Evolutionary conservation across 2,329 filamentous ascomycete species (phyloP).

Genomic region (Fonsecaea nubica): DNA sequence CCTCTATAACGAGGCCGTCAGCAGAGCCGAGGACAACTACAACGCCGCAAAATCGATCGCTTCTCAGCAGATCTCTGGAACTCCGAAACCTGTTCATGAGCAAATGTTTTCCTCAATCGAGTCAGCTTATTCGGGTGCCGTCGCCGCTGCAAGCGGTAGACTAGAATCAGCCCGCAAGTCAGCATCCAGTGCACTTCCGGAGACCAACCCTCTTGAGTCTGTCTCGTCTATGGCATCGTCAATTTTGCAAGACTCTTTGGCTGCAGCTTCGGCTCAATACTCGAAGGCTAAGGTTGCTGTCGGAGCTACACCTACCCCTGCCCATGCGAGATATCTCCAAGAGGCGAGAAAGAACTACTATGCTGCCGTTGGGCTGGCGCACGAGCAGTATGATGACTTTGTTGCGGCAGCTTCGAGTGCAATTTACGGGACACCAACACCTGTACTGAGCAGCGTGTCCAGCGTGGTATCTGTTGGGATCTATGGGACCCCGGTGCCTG

Average conservation of each 20-base stretch:
- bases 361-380: constrained; percentile 76
- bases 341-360: constrained; percentile 74
- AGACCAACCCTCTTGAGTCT: constrained; percentile 59
- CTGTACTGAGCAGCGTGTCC: constrained; percentile 54
- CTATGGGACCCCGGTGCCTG: constrained; percentile 56
- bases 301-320: constrained; percentile 66
- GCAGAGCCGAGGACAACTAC: constrained; percentile 71
- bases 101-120: constrained; percentile 73
- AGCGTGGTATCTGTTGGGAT: constrained; percentile 63
- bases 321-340: constrained; percentile 62
- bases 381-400: constrained; percentile 79
- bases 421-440: constrained; percentile 68
- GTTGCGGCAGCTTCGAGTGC: constrained; percentile 73
- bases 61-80: constrained; percentile 71
- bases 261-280: constrained; percentile 74
- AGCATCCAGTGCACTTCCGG: constrained; percentile 53
- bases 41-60: constrained; percentile 70
- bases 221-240: constrained; percentile 73
- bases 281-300: constrained; percentile 70
- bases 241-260: constrained; percentile 72
- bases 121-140: constrained; percentile 69
- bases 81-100: constrained; percentile 72
- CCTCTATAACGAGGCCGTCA: constrained; percentile 70
- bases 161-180: constrained; percentile 63
- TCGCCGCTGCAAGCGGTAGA: constrained; percentile 66